Conservation (phyloP, 176 grass and related monocot species). For the Ananas comosus region DNA sequence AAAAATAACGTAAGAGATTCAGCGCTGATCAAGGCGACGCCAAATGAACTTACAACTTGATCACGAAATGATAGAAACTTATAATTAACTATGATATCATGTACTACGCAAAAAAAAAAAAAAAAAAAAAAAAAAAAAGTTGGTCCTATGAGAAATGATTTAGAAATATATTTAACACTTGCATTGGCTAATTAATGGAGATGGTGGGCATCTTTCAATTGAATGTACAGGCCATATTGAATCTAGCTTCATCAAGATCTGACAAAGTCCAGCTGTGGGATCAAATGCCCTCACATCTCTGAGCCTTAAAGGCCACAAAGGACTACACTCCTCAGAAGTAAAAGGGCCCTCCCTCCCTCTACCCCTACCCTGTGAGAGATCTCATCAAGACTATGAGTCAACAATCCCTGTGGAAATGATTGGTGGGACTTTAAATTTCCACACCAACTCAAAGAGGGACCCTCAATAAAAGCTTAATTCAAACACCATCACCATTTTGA, state of each 20-base stretch:
- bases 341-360: background rate
- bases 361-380: background rate
- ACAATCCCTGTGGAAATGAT: conserved; percentile 13
- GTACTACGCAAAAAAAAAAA: too few species aligned
- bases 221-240: background rate
- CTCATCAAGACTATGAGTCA: background rate
- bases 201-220: background rate
- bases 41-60: too few species aligned
- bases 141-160: too few species aligned
- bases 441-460: background rate
- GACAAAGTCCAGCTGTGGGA: background rate
- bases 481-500: too few species aligned
- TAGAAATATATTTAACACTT: background rate
- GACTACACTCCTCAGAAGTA: background rate
- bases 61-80: too few species aligned
- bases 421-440: background rate
- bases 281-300: background rate
- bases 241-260: background rate
- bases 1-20: too few species aligned
- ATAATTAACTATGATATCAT: too few species aligned
- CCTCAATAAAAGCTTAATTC: too few species aligned
- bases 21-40: too few species aligned
- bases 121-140: too few species aligned
- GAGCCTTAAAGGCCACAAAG: background rate
- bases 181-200: background rate